Evolutionary conservation across 1,139 yeast species (phyloP).

Genomic region (Debaryomyces fabryi): DNA sequence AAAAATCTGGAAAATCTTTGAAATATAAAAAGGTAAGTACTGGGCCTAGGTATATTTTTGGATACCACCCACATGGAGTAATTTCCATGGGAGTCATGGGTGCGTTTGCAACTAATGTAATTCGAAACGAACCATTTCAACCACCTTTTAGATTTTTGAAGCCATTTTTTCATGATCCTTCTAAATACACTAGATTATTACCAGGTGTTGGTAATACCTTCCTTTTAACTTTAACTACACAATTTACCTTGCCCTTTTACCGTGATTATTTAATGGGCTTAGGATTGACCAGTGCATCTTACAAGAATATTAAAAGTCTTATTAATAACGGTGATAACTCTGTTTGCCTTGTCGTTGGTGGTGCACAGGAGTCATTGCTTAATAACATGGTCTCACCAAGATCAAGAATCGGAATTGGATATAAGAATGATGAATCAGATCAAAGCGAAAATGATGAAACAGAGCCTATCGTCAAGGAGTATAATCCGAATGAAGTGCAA

Average conservation of each 20-base stretch:
- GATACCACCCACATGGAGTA: slow-evolving; percentile 97
- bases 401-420: slow-evolving; percentile 47
- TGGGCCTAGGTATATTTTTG: slow-evolving; percentile 85
- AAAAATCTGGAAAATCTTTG: slow-evolving; percentile 1
- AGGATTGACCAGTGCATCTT: slow-evolving; percentile 87
- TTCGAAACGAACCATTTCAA: slow-evolving; percentile 47
- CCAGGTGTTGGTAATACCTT: slow-evolving; percentile 81
- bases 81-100: slow-evolving; percentile 94
- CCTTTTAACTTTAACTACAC: slow-evolving; percentile 78
- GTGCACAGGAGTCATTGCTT: slow-evolving; percentile 86
- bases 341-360: slow-evolving; percentile 90
- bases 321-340: slow-evolving; percentile 69
- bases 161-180: slow-evolving; percentile 47
- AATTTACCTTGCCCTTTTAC: slow-evolving; percentile 84
- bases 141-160: slow-evolving; percentile 57
- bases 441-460: slow-evolving; percentile 15
- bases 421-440: slow-evolving; percentile 50
- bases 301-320: slow-evolving; percentile 66
- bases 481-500: slow-evolving; percentile 6
- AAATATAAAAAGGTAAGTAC: slow-evolving; percentile 39
- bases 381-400: slow-evolving; percentile 42
- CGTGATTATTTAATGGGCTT: slow-evolving; percentile 81
- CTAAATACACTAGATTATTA: slow-evolving; percentile 52
- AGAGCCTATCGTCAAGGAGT: slow-evolving; percentile 4
- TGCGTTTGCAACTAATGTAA: slow-evolving; percentile 78